Evolutionary conservation across 2,329 filamentous ascomycete genomes (phyloP).

Genomic region (Acarospora socialis): DNA sequence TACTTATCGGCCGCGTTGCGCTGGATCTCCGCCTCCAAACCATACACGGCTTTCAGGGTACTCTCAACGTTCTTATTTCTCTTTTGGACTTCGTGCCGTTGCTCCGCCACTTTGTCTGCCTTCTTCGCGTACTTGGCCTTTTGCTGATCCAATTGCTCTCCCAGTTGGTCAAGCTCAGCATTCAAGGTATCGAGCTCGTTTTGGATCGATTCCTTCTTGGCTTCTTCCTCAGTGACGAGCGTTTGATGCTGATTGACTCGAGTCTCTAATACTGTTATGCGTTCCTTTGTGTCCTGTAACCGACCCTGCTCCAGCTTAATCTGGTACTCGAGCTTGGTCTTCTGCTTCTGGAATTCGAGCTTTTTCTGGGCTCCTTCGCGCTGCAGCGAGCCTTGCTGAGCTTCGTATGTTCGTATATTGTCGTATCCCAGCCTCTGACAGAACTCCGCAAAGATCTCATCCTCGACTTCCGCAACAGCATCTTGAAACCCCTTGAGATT

Average conservation of each 20-base stretch:
- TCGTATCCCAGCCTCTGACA: slow-evolving; percentile 75
- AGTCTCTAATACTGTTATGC: slow-evolving; percentile 54
- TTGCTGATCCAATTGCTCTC: slow-evolving; percentile 55
- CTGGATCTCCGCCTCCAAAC: slow-evolving; percentile 73
- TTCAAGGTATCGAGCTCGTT: slow-evolving; percentile 56
- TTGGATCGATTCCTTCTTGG: slow-evolving; percentile 61
- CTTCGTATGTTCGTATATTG: slow-evolving; percentile 85
- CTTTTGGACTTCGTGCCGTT: slow-evolving; percentile 67
- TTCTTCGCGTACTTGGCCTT: slow-evolving; percentile 54
- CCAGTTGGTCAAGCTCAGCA: slow-evolving; percentile 62
- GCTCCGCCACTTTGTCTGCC: slow-evolving; percentile 61
- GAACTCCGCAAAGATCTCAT: slow-evolving; percentile 74
- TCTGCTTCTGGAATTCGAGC: slow-evolving; percentile 71
- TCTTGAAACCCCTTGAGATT: slow-evolving; percentile 42
- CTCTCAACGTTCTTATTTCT: slow-evolving; percentile 71
- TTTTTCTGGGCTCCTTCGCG: slow-evolving; percentile 81
- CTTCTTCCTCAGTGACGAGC: slow-evolving; percentile 55
- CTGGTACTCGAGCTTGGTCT: slow-evolving; percentile 45
- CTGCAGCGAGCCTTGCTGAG: slow-evolving; percentile 81
- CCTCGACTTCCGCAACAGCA: slow-evolving; percentile 68
- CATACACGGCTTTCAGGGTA: slow-evolving; percentile 57
- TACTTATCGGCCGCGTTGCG: slow-evolving; percentile 75
- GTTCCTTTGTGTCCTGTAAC: slow-evolving; percentile 52
- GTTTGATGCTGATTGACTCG: slow-evolving; percentile 51
- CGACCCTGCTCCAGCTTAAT: slow-evolving; percentile 54